Evolutionary conservation across 2,329 filamentous ascomycete genomes (phyloP).

Genomic region (Juglanconis juglandina): DNA sequence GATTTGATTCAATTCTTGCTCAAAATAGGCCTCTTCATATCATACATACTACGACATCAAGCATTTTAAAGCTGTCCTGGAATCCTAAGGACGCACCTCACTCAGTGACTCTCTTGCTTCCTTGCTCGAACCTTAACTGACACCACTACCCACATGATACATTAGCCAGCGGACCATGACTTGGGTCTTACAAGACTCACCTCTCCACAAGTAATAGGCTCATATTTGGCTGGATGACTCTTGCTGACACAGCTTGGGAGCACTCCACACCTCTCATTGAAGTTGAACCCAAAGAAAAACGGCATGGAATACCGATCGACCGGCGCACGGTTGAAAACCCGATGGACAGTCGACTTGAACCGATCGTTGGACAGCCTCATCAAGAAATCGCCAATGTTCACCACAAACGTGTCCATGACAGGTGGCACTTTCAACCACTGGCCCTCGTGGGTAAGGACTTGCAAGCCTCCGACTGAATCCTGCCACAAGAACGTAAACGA

Average conservation of each 20-base stretch:
- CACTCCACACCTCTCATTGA: constrained; percentile 47
- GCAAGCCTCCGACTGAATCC: constrained; percentile 39
- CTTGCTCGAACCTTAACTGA: constrained; percentile 30
- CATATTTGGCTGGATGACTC: constrained; percentile 45
- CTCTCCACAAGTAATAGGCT: constrained; percentile 49
- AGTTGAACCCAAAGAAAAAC: constrained; percentile 54
- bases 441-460: constrained; percentile 39
- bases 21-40: too few species aligned
- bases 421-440: constrained; percentile 42
- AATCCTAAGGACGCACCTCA: not conserved
- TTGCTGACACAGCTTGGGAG: constrained; percentile 45
- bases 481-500: constrained; percentile 48
- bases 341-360: constrained; percentile 46
- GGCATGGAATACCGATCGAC: constrained; percentile 50
- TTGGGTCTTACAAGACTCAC: constrained; percentile 27
- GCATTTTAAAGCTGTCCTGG: not conserved
- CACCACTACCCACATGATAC: constrained; percentile 21
- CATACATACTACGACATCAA: too few species aligned
- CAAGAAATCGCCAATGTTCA: constrained; percentile 53
- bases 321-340: constrained; percentile 41
- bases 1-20: too few species aligned
- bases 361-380: constrained; percentile 49
- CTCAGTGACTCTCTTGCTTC: not conserved
- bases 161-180: not conserved
- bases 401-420: constrained; percentile 43